These are phyloP conservation scores for Sporothrix sp. DNA, from an alignment of 2,329 filamentous ascomycete species.

Conservation along the genomic window DNA sequence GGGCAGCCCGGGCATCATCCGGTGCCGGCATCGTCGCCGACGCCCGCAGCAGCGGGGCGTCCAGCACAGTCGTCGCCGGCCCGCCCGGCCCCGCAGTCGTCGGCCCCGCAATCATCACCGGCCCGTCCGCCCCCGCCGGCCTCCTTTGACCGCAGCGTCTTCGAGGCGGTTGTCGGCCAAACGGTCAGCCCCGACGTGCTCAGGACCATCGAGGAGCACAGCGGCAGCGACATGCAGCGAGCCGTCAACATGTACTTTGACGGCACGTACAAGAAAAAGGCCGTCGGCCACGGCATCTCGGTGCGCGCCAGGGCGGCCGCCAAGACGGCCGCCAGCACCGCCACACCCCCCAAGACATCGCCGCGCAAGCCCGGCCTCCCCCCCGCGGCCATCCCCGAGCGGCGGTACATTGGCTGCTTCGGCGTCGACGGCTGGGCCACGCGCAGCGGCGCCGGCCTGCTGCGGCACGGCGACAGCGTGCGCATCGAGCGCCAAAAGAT, in stretches of 20 bases:
- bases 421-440: conserved; percentile 90
- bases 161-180: conserved; percentile 51
- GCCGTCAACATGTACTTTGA: conserved; percentile 64
- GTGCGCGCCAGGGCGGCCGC: neutral
- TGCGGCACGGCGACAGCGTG: conserved; percentile 75
- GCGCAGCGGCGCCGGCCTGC: conserved; percentile 61
- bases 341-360: conserved; percentile 6
- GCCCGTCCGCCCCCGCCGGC: conserved; percentile 8
- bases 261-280: conserved; percentile 45
- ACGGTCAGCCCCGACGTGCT: conserved; percentile 41
- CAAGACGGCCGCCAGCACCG: neutral
- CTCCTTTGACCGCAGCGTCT: conserved; percentile 47
- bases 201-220: conserved; percentile 41
- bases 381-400: conserved; percentile 27
- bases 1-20: too few species aligned
- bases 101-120: neutral
- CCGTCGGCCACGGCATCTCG: conserved; percentile 21
- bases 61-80: neutral
- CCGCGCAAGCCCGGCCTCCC: neutral
- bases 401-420: conserved; percentile 80
- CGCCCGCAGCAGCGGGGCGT: neutral
- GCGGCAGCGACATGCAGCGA: conserved; percentile 48
- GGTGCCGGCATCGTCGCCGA: neutral
- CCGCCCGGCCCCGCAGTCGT: conserved; percentile 5
- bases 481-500: conserved; percentile 79